Percentiles rank a stretch among this genome's conserved stretches.
phyloP scores from a whole-genome alignment of 306 rosid species.

The Benincasa hispida region DNA sequence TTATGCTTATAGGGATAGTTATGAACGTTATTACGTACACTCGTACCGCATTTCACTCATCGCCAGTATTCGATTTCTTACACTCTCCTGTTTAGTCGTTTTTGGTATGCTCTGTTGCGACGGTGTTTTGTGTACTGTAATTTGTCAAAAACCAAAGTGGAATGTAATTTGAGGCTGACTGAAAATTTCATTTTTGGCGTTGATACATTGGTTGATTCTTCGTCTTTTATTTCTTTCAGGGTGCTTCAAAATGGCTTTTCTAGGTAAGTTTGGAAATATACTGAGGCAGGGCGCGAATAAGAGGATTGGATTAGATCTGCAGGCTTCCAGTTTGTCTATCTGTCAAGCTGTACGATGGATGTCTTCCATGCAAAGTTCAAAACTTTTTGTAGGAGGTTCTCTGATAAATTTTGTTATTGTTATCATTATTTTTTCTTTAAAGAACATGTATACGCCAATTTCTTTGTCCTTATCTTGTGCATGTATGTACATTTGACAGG shows the following conservation, averaged over 20 bases:
- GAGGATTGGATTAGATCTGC: slow-evolving; percentile 33
- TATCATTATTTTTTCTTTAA: neutral
- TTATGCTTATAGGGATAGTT: neutral
- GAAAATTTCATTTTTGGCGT: neutral
- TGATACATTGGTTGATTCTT: neutral
- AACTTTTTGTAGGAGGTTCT: slow-evolving; percentile 79
- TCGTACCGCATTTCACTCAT: neutral
- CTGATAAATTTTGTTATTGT: neutral
- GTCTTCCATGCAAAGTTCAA: slow-evolving; percentile 38
- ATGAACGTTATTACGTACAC: neutral
- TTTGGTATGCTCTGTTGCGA: neutral
- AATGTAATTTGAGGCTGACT: neutral
- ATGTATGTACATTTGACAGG: slow-evolving; percentile 26
- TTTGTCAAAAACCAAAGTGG: neutral
- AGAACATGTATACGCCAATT: neutral
- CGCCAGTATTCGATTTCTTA: neutral
- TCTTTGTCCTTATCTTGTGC: neutral
- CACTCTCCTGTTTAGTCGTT: neutral
- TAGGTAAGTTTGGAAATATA: slow-evolving; percentile 61
- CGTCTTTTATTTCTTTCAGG: slow-evolving; percentile 12
- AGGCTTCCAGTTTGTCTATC: slow-evolving; percentile 31
- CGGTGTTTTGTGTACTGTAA: neutral
- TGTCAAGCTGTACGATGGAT: slow-evolving; percentile 65
- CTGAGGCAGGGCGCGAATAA: slow-evolving; percentile 44
- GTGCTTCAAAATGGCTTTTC: slow-evolving; percentile 58